Evolutionary conservation across 2,329 filamentous ascomycete species (phyloP).

Genomic region (Aspergillus melleus): DNA sequence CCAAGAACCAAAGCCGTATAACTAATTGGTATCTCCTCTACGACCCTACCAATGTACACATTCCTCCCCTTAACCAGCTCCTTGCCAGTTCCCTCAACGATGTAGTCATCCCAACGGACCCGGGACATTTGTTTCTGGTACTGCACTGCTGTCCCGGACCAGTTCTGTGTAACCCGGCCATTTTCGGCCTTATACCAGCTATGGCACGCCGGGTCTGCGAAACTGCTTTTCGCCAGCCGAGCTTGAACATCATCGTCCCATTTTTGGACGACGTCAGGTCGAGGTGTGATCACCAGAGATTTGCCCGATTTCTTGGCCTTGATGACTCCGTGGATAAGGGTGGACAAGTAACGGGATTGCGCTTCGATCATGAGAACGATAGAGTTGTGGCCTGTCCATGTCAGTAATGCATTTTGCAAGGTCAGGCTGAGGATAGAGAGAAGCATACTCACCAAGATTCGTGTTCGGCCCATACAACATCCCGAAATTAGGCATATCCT

Average conservation of each 20-base stretch:
- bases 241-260: slow-evolving; percentile 52
- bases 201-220: slow-evolving; percentile 56
- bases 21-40: slow-evolving; percentile 38
- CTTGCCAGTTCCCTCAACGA: slow-evolving; percentile 26
- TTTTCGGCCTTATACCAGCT: slow-evolving; percentile 59
- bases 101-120: slow-evolving; percentile 35
- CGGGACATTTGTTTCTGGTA: slow-evolving; percentile 50
- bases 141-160: slow-evolving; percentile 54
- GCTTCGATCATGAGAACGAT: slow-evolving; percentile 65
- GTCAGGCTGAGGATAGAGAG: too few relatives aligned
- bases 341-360: slow-evolving; percentile 56
- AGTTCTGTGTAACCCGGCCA: slow-evolving; percentile 60
- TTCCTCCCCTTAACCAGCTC: slow-evolving; percentile 24
- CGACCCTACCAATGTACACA: slow-evolving; percentile 31
- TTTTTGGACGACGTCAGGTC: slow-evolving; percentile 34
- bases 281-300: slow-evolving; percentile 50
- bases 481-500: slow-evolving; percentile 56
- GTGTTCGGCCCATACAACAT: slow-evolving; percentile 62
- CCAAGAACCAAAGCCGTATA: slow-evolving; percentile 59
- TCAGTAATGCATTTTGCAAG: too few relatives aligned
- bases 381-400: slow-evolving; percentile 50
- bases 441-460: slow-evolving; percentile 40
- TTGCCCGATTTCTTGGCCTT: slow-evolving; percentile 42
- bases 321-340: slow-evolving; percentile 51
- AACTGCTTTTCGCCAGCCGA: slow-evolving; percentile 45